Evolutionary conservation across 2,329 filamentous ascomycete genomes (phyloP), one percentile per base, ranked within the genome.

Genomic region (Acephala macrosclerotiorum): DNA sequence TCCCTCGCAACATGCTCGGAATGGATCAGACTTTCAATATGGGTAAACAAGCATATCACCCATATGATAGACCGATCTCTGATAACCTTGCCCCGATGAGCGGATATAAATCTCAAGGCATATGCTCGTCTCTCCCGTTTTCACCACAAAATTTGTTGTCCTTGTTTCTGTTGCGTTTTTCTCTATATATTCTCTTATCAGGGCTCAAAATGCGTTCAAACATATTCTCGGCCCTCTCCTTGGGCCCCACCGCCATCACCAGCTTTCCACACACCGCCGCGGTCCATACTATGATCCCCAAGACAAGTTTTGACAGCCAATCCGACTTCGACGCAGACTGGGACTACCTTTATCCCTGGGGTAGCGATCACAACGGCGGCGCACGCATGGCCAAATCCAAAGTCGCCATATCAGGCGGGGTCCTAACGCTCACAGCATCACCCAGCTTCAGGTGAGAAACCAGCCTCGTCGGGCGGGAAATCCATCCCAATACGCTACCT

Each of bases 341-440:
- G 77, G 75, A 74, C 61, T 40, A 84, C 75, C 80, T 84, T 68
- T 87, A 88, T 71, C 85, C 84, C 1, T 86, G 85, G 85, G 85
- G 85, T 25, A 83, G 79, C 20, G 82, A 84, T 70, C 85, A 87
- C 76, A 87, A 87, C 71, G 85, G 85, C 47, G 83, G 80, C 0
- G 85, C 85, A 0, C 83, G 84, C 40, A 88, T 87, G 85, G 74
- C 79, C 69, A 76, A 80, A 58, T 72, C 76, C 11, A 81, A 86
- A 45, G 80, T 85, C 56, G 68, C 73, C 3, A 77, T 85, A 58
- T 49, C 61, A 20, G 51, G 63, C 6, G 60, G 61, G 12, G 55
- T 60, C 29, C 59, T 71, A 12, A 69, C 58, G 1, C 61, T 73
- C 2, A 73, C 69, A 0, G 67, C 71, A n/a, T 14, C 56, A 8